These are phyloP conservation scores for Serendipita indica DNA, from an alignment of 768 basidiomycete genomes.

Conservation along the genomic window DNA sequence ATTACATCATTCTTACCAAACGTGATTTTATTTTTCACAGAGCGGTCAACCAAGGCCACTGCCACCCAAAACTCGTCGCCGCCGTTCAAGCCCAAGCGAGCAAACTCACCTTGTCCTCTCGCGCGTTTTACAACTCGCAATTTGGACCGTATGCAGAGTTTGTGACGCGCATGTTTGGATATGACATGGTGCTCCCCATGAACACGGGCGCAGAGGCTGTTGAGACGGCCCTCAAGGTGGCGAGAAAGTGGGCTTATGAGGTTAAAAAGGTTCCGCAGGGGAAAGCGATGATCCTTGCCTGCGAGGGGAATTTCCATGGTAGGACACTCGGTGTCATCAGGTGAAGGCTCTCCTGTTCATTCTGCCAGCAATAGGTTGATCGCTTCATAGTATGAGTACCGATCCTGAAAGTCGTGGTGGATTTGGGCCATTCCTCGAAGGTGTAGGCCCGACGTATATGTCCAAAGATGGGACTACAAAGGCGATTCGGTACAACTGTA, in stretches of 20 bases:
- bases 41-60: constrained; percentile 90
- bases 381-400: constrained; percentile 62
- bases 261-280: constrained; percentile 70
- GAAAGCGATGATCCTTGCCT: constrained; percentile 73
- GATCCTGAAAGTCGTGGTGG: constrained; percentile 78
- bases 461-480: constrained; percentile 34
- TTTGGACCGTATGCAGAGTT: constrained; percentile 83
- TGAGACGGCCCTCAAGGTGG: constrained; percentile 90
- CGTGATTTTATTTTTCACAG: constrained; percentile 25
- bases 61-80: constrained; percentile 74
- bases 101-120: constrained; percentile 81
- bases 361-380: constrained; percentile 10
- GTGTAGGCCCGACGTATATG: constrained; percentile 65
- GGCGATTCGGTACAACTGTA: constrained; percentile 69
- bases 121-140: constrained; percentile 89
- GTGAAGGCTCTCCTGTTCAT: constrained; percentile 23
- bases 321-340: constrained; percentile 80
- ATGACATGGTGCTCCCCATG: constrained; percentile 95
- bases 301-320: constrained; percentile 89
- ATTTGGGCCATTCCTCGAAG: constrained; percentile 81
- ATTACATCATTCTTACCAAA: not conserved
- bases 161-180: constrained; percentile 72
- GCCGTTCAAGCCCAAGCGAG: constrained; percentile 74
- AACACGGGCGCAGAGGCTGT: constrained; percentile 99
- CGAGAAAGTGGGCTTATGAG: constrained; percentile 93